Evolutionary conservation across 2,329 filamentous ascomycete genomes (phyloP).

Genomic region (Arachnopeziza araneosa): DNA sequence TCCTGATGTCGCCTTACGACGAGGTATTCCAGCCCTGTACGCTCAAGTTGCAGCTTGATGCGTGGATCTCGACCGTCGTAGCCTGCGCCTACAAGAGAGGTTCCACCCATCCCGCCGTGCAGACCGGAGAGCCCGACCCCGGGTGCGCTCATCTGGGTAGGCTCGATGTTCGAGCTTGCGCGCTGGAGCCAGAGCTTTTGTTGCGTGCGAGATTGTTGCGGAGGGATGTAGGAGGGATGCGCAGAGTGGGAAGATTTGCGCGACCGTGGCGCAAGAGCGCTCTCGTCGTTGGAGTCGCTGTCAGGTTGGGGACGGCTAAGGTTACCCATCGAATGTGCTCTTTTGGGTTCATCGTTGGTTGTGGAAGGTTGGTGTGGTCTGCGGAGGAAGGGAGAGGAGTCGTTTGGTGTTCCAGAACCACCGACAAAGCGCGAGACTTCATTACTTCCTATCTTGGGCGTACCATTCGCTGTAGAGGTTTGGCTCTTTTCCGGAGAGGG

Average conservation of each 20-base stretch:
- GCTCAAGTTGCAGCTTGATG: slow-evolving; percentile 59
- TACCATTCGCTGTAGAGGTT: slow-evolving; percentile 13
- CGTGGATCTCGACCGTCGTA: slow-evolving; percentile 59
- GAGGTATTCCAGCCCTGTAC: slow-evolving; percentile 67
- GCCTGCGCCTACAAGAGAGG: slow-evolving; percentile 39
- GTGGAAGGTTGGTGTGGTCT: slow-evolving; percentile 11
- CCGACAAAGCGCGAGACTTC: slow-evolving; percentile 56
- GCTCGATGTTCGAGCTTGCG: slow-evolving; percentile 66
- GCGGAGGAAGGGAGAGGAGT: slow-evolving; percentile 43
- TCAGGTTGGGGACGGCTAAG: slow-evolving; percentile 18
- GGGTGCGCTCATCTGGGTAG: slow-evolving; percentile 42
- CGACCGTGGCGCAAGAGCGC: slow-evolving; percentile 41
- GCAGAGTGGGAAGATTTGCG: slow-evolving; percentile 21
- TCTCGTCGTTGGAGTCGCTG: slow-evolving; percentile 35
- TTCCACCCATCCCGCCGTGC: slow-evolving; percentile 16
- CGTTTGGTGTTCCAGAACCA: slow-evolving; percentile 43
- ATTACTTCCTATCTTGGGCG: slow-evolving; percentile 27
- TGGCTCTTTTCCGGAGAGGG: slow-evolving; percentile 28
- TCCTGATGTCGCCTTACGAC: slow-evolving; percentile 69
- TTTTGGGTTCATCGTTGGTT: slow-evolving; percentile 22
- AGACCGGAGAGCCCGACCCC: slow-evolving; percentile 25
- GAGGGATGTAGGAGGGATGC: slow-evolving; percentile 20
- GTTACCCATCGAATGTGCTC: slow-evolving; percentile 29
- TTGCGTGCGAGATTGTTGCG: slow-evolving; percentile 60
- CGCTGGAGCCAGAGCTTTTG: slow-evolving; percentile 72